phyloP scores from a whole-genome alignment of 2,329 filamentous ascomycete species.

The Aureobasidium sp. region DNA sequence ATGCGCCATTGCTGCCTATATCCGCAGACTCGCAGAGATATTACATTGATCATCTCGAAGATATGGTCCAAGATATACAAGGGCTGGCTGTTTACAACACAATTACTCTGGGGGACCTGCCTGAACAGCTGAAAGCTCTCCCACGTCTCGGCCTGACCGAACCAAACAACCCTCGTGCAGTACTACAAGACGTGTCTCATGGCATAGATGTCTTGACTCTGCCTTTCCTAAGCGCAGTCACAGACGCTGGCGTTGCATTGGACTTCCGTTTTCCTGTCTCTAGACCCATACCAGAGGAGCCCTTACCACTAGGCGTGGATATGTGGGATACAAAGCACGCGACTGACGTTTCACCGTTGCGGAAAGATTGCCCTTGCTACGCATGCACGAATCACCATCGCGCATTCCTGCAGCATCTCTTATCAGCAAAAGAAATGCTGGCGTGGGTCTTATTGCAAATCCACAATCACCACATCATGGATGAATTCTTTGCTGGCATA shows the following conservation, averaged over 20 bases:
- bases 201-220: conserved; percentile 76
- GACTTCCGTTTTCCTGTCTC: conserved; percentile 63
- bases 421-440: conserved; percentile 91
- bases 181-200: conserved; percentile 66
- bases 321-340: conserved; percentile 63
- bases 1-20: conserved; percentile 65
- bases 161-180: conserved; percentile 63
- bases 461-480: conserved; percentile 74
- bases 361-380: conserved; percentile 66
- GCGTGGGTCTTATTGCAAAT: conserved; percentile 89
- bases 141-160: conserved; percentile 69
- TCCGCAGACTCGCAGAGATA: conserved; percentile 67
- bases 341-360: conserved; percentile 56
- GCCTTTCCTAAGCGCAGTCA: conserved; percentile 65
- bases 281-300: conserved; percentile 18
- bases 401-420: conserved; percentile 80
- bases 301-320: conserved; percentile 60
- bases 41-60: conserved; percentile 69
- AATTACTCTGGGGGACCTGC: conserved; percentile 60
- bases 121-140: conserved; percentile 52
- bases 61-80: conserved; percentile 50
- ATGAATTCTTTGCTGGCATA: conserved; percentile 65
- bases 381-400: conserved; percentile 75
- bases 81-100: conserved; percentile 74
- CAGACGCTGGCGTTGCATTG: conserved; percentile 79